Evolutionary conservation across 169 alveolate species (phyloP), one percentile per base, ranked within the genome.

Genomic region (Eimeria zaria): DNA sequence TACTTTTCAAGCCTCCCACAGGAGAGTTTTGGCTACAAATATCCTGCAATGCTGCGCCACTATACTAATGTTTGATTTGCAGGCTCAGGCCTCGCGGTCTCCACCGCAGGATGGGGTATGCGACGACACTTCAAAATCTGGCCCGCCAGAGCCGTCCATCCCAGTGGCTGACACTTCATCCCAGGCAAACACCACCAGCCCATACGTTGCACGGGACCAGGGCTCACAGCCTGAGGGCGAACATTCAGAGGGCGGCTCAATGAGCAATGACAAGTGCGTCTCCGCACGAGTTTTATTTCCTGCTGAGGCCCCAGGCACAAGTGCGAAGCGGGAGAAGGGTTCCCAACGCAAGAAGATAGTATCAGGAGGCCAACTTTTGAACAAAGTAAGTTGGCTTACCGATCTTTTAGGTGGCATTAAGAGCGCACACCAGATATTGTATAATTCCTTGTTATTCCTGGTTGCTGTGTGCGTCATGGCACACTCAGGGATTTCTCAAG

Each of bases 401-500:
- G 44, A 55, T 36, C 24, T 48, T 48, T 16, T 20, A 20, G 36
- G 55, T 18, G 83, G 6, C 0, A 36, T n/a, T 12, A 16, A 6
- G 22, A 12, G 53, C 30, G 18, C 53, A 30, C 5, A 39, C 9
- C 16, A 30, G 53, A 4, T 14, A 18, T 0, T 22, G 18, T 73
- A 39, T 16, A 39, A 18, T 8, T 4, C 83, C 55, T 73, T 20
- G 30, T 7, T 39, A 20, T 73, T 33, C 20, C 8, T 36, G n/a
- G 51, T 30, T 73, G 51, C 55, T 39, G 83, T 7, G 83, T 39
- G 33, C 30, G 78, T 36, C 20, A 84, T 27, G 64, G 60, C 53
- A 20, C 22, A 18, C 46, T 22, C 96, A 94, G 96, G 96, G 96
- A 27, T 67, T 94, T 67, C 96, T 94, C 67, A 88, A 89, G 46